Conservation (phyloP, 1,284 basidiomycete genomes). For the Gomphus bonarii region DNA sequence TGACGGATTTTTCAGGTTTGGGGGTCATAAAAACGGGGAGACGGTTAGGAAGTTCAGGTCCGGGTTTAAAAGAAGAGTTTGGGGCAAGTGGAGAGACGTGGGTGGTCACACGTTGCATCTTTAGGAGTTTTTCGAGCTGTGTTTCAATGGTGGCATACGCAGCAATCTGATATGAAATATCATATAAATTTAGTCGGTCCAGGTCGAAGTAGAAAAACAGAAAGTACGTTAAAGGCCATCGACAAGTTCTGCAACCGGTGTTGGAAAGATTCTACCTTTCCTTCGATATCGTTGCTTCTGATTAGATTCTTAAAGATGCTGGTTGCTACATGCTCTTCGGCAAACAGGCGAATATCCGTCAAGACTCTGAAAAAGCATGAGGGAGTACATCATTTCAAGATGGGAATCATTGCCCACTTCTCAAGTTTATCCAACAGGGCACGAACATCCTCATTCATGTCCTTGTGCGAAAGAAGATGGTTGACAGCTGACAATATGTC, state of each 20-base stretch:
- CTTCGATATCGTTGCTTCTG: background rate
- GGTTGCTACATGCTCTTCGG: background rate
- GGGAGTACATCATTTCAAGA: background rate
- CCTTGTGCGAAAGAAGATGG: background rate
- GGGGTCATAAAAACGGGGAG: background rate
- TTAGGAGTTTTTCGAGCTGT: background rate
- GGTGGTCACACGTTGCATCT: background rate
- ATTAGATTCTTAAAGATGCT: background rate
- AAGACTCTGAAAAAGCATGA: background rate
- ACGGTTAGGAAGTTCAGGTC: background rate
- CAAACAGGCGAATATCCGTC: background rate
- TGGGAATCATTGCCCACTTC: background rate
- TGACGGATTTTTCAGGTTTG: background rate
- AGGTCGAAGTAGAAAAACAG: background rate
- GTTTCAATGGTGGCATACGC: background rate
- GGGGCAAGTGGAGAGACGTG: background rate
- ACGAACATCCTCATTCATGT: background rate
- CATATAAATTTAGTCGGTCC: background rate
- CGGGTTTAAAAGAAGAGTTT: background rate
- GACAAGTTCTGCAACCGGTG: background rate
- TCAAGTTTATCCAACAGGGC: background rate
- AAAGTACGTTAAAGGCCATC: slow-evolving; percentile 1
- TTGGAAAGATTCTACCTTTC: background rate
- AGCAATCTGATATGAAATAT: background rate
- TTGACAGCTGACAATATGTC: background rate